phyloP scores from a whole-genome alignment of 306 rosid species.

The Astragalus glycyphyllos region DNA sequence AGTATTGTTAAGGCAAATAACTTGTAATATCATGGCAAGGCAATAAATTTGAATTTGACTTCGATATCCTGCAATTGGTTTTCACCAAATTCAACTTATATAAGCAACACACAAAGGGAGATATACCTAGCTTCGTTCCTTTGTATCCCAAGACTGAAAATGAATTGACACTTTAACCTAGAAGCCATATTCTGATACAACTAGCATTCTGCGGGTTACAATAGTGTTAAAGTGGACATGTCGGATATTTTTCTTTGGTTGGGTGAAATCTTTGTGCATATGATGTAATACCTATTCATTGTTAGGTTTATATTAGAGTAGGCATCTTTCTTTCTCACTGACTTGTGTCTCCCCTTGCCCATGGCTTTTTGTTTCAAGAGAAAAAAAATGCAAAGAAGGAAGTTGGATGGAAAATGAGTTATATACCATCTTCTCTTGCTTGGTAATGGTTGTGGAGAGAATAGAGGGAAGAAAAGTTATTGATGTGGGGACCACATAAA shows the following conservation, averaged over 20 bases:
- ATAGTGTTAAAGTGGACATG: not conserved
- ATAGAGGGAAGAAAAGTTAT: not conserved
- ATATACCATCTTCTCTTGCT: not conserved
- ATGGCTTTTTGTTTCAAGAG: not conserved
- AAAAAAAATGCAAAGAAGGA: not conserved
- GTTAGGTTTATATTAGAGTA: not conserved
- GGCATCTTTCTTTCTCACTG: not conserved
- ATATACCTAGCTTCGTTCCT: not conserved
- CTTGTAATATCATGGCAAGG: not conserved
- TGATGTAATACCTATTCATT: conserved; percentile 15
- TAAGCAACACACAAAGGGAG: conserved; percentile 10
- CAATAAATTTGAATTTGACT: conserved; percentile 23
- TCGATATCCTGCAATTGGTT: conserved; percentile 12
- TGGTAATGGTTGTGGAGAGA: not conserved
- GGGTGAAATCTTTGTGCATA: conserved; percentile 25
- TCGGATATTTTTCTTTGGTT: conserved; percentile 6
- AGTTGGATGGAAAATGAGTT: not conserved
- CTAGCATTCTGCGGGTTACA: conserved; percentile 1
- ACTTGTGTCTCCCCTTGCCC: not conserved
- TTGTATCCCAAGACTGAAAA: conserved; percentile 13
- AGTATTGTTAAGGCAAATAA: conserved; percentile 7
- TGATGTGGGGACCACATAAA: not conserved
- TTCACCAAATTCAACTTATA: conserved; percentile 27
- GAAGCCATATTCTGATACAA: conserved; percentile 25
- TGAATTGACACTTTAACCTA: conserved; percentile 26